Evolutionary conservation across 2,329 filamentous ascomycete species (phyloP).

Genomic region (Calcarisporium arbuscula): DNA sequence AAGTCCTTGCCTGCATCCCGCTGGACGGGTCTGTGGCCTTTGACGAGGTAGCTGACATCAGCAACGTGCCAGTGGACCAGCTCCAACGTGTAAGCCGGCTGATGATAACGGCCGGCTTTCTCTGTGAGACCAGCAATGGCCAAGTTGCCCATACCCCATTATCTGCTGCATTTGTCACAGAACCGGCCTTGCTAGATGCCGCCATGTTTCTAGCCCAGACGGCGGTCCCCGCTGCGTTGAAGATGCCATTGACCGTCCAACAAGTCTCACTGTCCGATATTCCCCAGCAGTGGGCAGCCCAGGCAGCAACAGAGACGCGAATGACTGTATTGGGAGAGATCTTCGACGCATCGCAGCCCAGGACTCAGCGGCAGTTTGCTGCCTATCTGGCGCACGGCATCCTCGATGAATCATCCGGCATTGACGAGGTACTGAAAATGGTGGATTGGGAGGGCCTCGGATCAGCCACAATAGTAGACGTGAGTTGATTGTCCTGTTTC

Average conservation of each 20-base stretch:
- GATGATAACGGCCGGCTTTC: slow-evolving; percentile 6
- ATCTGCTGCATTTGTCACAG: slow-evolving; percentile 6
- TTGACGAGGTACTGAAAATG: too few species aligned
- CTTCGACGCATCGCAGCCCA: too few species aligned
- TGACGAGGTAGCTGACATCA: slow-evolving; percentile 34
- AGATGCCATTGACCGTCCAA: background rate
- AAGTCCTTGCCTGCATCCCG: slow-evolving; percentile 38
- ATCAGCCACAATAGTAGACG: too few species aligned
- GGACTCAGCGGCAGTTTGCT: too few species aligned
- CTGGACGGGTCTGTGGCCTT: slow-evolving; percentile 24
- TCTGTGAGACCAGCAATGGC: slow-evolving; percentile 1
- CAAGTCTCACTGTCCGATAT: too few species aligned
- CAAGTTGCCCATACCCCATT: slow-evolving; percentile 8
- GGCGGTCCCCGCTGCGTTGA: slow-evolving; percentile 4
- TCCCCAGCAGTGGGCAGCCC: too few species aligned
- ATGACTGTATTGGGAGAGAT: too few species aligned
- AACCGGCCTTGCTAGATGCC: slow-evolving; percentile 5
- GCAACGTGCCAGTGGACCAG: slow-evolving; percentile 29
- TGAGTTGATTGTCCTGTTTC: too few species aligned
- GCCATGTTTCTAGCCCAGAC: slow-evolving; percentile 6
- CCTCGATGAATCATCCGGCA: too few species aligned
- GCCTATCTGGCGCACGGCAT: too few species aligned
- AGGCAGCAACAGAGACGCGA: too few species aligned
- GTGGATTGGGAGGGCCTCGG: too few species aligned
- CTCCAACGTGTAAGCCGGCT: slow-evolving; percentile 26